These are phyloP conservation scores for Ananas comosus DNA, from an alignment of 176 grass and related monocot genomes.

Conservation along the genomic window DNA sequence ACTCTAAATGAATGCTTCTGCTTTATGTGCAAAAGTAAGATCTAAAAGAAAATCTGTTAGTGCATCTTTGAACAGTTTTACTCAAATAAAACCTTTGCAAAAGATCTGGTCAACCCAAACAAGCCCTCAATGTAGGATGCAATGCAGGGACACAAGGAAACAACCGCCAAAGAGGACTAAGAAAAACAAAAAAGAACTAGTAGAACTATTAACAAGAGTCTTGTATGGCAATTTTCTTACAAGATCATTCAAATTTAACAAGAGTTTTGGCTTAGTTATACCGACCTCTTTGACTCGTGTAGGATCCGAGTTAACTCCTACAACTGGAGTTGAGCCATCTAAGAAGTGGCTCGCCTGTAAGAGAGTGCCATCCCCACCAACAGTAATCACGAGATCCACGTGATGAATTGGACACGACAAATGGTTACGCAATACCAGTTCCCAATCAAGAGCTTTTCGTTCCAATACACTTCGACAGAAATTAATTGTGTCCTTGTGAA, in stretches of 20 bases:
- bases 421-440: conserved; percentile 45
- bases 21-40: too few relatives aligned
- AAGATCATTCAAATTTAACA: neutral
- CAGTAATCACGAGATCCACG: conserved; percentile 74
- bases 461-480: conserved; percentile 48
- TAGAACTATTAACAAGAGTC: neutral
- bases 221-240: neutral
- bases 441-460: conserved; percentile 42
- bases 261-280: neutral
- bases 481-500: conserved; percentile 70
- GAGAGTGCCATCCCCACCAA: conserved; percentile 89
- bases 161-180: too few relatives aligned
- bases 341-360: conserved; percentile 74
- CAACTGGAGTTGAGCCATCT: conserved; percentile 55
- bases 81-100: too few relatives aligned
- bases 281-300: conserved; percentile 63
- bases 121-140: too few relatives aligned
- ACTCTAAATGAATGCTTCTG: too few relatives aligned
- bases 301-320: conserved; percentile 94
- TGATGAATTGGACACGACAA: conserved; percentile 47
- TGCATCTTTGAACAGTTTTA: too few relatives aligned
- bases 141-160: too few relatives aligned
- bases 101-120: too few relatives aligned
- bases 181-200: neutral
- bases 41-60: too few relatives aligned